Conservation (phyloP, 2,329 filamentous ascomycete genomes). For the Hypoxylon sp. region DNA sequence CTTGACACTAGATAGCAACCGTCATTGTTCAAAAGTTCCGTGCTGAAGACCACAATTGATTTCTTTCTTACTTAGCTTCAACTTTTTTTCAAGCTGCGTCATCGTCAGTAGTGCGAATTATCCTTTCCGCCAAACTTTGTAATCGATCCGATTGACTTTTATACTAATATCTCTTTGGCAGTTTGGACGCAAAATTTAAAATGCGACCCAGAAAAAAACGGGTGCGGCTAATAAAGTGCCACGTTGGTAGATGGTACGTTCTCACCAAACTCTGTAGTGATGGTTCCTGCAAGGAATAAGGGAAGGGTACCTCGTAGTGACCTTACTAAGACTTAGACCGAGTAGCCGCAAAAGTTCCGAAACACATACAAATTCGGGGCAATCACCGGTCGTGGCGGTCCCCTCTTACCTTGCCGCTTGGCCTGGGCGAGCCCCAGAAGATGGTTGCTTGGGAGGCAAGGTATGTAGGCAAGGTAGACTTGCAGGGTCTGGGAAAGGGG, state of each 20-base stretch:
- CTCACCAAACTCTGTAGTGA: conserved; percentile 47
- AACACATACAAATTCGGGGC: conserved; percentile 54
- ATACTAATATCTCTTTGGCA: conserved; percentile 24
- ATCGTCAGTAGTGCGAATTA: conserved; percentile 7
- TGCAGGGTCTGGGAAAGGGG: conserved; percentile 37
- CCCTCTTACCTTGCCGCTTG: conserved; percentile 53
- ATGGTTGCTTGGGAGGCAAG: conserved; percentile 46
- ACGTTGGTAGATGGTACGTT: conserved; percentile 42
- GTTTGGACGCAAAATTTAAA: conserved; percentile 32
- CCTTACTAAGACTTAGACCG: conserved; percentile 47
- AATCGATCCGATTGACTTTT: conserved; percentile 5
- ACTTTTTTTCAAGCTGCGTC: conserved; percentile 26
- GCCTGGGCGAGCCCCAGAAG: conserved; percentile 50
- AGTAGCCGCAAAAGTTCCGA: conserved; percentile 49
- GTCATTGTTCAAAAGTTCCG: conserved; percentile 11
- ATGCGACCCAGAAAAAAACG: conserved; percentile 36
- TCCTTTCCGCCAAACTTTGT: conserved; percentile 24
- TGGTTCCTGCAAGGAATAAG: conserved; percentile 46
- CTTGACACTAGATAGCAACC: conserved; percentile 5
- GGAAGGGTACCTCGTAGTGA: conserved; percentile 44
- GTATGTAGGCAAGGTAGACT: conserved; percentile 16
- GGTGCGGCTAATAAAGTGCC: conserved; percentile 29
- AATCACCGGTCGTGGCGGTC: conserved; percentile 55
- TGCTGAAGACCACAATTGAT: conserved; percentile 13
- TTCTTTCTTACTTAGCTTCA: conserved; percentile 7